Evolutionary conservation across 23 red algal species (phyloP), one percentile per base, ranked within the genome.

Genomic region (Gracilaria caudata): DNA sequence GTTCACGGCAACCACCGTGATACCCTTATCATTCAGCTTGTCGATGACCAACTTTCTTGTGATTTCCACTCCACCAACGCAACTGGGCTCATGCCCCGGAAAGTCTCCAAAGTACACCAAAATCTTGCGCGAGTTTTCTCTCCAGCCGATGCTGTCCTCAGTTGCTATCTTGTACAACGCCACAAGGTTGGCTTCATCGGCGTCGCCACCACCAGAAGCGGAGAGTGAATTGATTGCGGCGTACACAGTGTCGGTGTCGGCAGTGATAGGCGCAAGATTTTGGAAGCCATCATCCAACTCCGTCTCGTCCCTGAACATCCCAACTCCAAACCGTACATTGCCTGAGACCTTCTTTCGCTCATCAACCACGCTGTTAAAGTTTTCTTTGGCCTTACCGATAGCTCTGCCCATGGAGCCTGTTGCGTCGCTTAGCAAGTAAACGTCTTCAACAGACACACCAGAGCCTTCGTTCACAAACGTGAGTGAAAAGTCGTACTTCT

Each of bases 51-150:
- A 23, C 3, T 73, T 13, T 20, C 82, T 60, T 5, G 63, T 74
- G 17, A 86, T 16, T 34, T 3, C 11, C 11, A 5, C 13, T 17
- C 64, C 82, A 86, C 16, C 63, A 54, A 59, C 16, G 51, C 82
- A 86, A 4, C n/a, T 86, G 20, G 82, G 82, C 64, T 86, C 82
- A 72, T 86, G 82, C 0, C 82, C 82, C 7, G 82, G 82, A 11
- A 37, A 61, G 70, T 86, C 82, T 36, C 82, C 82, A 74, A 86
- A 86, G 66, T 86, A 86, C 13, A 86, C 25, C 51, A 86, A 6
- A 51, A 86, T 86, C 46, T 35, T 17, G 7, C 64, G 33, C 12
- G 82, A 73, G 64, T 36, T 34, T 37, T 43, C 63, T 26, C 82
- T 71, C 82, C 82, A 86, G 28, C 82, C 82, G 49, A 86, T 86